Conservation (phyloP, 129 eudicot species). For the Centrapalus pauciflorus region DNA sequence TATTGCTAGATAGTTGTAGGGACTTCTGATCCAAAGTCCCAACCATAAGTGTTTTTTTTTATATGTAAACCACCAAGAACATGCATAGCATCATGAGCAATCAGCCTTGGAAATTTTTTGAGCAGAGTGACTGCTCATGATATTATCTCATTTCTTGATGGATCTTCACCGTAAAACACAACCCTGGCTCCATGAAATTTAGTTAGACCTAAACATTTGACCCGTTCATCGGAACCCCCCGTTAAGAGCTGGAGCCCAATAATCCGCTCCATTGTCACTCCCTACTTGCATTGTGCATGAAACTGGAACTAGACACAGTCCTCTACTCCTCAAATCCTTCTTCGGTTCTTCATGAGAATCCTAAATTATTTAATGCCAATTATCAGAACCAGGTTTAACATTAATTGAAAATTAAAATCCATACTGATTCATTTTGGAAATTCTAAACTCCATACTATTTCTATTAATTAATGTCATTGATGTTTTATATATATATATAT, state of each 20-base stretch:
- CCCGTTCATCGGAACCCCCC: conserved; percentile 56
- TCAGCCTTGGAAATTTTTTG: conserved; percentile 62
- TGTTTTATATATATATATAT: no score
- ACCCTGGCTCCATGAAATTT: not conserved
- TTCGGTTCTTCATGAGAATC: conserved; percentile 28
- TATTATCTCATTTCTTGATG: conserved; percentile 63
- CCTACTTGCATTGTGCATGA: conserved; percentile 81
- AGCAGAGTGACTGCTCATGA: conserved; percentile 95
- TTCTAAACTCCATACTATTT: no score
- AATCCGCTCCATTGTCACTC: conserved; percentile 75
- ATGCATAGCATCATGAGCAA: conserved; percentile 98
- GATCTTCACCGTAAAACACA: conserved; percentile 12
- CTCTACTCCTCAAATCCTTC: conserved; percentile 76
- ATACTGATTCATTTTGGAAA: not conserved
- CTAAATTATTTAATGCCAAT: not conserved
- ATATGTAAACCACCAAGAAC: conserved; percentile 32
- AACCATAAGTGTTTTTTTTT: conserved; percentile 17
- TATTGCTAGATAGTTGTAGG: conserved; percentile 25
- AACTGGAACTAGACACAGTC: conserved; percentile 75
- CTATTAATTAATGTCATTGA: no score
- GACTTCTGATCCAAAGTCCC: conserved; percentile 23
- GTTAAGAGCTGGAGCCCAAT: conserved; percentile 86
- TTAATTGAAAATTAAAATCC: not conserved
- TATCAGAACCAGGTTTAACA: not conserved
- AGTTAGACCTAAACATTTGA: conserved; percentile 14